Percentiles rank a stretch among this genome's conserved stretches.
phyloP scores from a whole-genome alignment of 1,139 yeast genomes.

The Debaryomyces subglobosus region DNA sequence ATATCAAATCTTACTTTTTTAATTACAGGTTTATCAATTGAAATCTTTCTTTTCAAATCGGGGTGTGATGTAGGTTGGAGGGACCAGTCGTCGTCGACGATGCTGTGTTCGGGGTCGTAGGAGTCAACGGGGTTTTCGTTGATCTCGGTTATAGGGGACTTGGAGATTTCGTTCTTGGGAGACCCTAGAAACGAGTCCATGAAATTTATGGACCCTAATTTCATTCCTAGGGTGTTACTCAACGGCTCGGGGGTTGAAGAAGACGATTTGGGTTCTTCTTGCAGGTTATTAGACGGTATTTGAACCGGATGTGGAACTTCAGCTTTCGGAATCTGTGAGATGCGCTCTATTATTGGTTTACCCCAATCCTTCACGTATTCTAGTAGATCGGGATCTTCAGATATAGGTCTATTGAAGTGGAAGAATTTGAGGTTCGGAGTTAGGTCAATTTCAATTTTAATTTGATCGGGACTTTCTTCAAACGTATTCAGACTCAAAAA shows the following conservation, averaged over 20 bases:
- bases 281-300: not conserved
- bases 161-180: conserved; percentile 17
- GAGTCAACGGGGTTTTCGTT: conserved; percentile 18
- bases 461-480: conserved; percentile 8
- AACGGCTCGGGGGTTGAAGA: conserved; percentile 9
- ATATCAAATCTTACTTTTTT: conserved; percentile 34
- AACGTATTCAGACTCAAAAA: conserved; percentile 16
- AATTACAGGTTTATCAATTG: conserved; percentile 16
- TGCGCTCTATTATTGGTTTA: conserved; percentile 13
- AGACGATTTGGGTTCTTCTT: conserved; percentile 4
- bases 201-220: conserved; percentile 19
- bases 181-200: conserved; percentile 21
- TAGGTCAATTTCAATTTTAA: conserved; percentile 18
- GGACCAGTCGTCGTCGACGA: conserved; percentile 7
- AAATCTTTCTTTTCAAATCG: conserved; percentile 22
- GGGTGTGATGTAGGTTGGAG: conserved; percentile 11
- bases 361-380: conserved; percentile 24
- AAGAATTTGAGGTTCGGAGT: conserved; percentile 21
- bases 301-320: not conserved
- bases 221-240: conserved; percentile 20
- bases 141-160: conserved; percentile 9
- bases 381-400: conserved; percentile 16
- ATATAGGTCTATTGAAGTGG: conserved; percentile 16
- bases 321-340: not conserved
- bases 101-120: conserved; percentile 23